phyloP scores from a whole-genome alignment of 2,329 filamentous ascomycete species.

The Aspergillus sp. region DNA sequence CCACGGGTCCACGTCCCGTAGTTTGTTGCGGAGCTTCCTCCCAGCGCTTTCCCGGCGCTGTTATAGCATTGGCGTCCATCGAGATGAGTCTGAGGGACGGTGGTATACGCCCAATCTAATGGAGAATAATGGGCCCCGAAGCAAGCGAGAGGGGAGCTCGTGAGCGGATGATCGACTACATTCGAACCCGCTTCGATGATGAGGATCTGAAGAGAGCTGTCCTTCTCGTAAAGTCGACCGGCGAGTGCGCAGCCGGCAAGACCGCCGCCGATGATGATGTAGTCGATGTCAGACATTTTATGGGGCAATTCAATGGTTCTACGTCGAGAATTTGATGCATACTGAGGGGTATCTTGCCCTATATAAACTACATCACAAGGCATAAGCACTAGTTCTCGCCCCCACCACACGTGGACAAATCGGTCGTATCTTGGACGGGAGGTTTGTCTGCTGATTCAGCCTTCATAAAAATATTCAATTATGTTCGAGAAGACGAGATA shows the following conservation, averaged over 20 bases:
- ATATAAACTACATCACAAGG: no score
- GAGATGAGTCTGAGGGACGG: slow-evolving; percentile 42
- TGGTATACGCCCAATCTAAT: slow-evolving; percentile 53
- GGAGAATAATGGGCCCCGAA: slow-evolving; percentile 45
- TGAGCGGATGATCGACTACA: slow-evolving; percentile 45
- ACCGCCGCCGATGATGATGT: slow-evolving; percentile 36
- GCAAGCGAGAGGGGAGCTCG: slow-evolving; percentile 54
- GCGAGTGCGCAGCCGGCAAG: slow-evolving; percentile 57
- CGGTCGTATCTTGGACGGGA: no score
- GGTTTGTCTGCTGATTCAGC: no score
- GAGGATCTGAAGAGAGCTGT: slow-evolving; percentile 49
- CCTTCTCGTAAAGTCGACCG: slow-evolving; percentile 44
- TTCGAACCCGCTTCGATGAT: slow-evolving; percentile 57
- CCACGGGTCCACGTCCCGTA: slow-evolving; percentile 53
- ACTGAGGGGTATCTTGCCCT: no score
- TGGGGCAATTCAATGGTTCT: no score
- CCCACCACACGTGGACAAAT: no score
- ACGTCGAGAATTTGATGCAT: no score
- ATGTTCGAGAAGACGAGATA: no score
- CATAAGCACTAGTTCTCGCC: no score
- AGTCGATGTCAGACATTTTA: no score
- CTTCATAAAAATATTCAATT: no score
- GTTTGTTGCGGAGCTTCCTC: slow-evolving; percentile 52
- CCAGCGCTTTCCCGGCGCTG: slow-evolving; percentile 48
- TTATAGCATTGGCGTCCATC: slow-evolving; percentile 44